These are phyloP conservation scores for Fusarium sp. DNA, from an alignment of 2,329 filamentous ascomycete genomes.

Conservation along the genomic window DNA sequence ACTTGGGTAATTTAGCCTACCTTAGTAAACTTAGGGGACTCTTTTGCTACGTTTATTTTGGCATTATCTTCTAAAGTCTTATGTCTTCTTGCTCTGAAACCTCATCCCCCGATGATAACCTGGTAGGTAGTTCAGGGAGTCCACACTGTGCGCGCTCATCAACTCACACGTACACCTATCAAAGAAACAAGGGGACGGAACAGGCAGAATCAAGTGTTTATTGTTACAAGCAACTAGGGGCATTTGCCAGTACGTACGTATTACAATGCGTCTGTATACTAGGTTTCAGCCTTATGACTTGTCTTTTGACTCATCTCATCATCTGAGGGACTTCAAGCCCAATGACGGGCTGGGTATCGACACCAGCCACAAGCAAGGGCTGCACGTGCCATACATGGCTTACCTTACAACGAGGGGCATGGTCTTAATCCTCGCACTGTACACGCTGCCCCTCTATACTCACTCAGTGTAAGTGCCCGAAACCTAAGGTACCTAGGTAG, in stretches of 20 bases:
- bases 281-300: not conserved
- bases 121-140: conserved; percentile 15
- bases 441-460: conserved; percentile 29
- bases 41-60: not conserved
- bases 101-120: conserved; percentile 6
- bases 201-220: conserved; percentile 1
- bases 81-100: not conserved
- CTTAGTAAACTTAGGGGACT: not conserved
- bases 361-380: conserved; percentile 12
- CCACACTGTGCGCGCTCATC: conserved; percentile 4
- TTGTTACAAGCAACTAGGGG: too few relatives aligned
- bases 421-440: conserved; percentile 30
- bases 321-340: not conserved
- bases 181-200: not conserved
- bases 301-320: not conserved
- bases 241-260: not conserved
- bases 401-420: conserved; percentile 8
- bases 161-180: conserved; percentile 1
- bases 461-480: conserved; percentile 12
- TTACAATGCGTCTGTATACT: not conserved
- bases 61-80: not conserved
- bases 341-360: conserved; percentile 17
- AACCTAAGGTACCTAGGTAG: not conserved
- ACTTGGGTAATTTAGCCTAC: not conserved
- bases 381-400: conserved; percentile 26